Conservation (phyloP, 2,329 filamentous ascomycete genomes). For the Trichoderma polysporum region DNA sequence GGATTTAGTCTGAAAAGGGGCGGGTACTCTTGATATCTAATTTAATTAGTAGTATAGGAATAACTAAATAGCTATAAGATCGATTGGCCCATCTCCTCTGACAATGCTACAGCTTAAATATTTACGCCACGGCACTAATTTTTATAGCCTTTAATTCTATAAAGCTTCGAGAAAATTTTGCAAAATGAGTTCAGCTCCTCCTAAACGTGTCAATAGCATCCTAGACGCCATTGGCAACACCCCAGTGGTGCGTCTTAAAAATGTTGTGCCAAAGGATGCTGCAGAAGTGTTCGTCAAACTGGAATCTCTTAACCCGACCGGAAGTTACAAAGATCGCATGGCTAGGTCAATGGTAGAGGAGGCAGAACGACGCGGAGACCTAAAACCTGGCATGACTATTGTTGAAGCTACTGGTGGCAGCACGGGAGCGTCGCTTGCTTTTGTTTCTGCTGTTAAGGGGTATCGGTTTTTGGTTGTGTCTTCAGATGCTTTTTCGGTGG, state of each 20-base stretch:
- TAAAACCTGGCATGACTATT: slow-evolving; percentile 2
- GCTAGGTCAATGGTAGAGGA: slow-evolving; percentile 1
- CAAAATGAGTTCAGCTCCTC: neutral
- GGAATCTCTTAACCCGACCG: neutral
- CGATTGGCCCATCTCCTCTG: neutral
- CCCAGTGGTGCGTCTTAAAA: neutral
- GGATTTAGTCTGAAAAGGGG: neutral
- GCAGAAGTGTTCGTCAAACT: neutral
- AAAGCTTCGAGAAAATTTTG: neutral
- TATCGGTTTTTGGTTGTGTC: neutral
- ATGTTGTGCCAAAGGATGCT: neutral
- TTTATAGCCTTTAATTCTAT: neutral
- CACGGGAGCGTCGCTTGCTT: neutral
- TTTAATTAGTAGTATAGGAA: too few species aligned
- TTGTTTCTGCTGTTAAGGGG: neutral
- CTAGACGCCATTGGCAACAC: neutral
- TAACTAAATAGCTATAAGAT: neutral
- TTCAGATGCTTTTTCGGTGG: slow-evolving; percentile 11
- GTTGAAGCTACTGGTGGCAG: slow-evolving; percentile 9
- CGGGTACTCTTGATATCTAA: too few species aligned
- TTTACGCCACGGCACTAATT: neutral
- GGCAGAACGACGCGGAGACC: neutral
- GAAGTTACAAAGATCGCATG: slow-evolving; percentile 1
- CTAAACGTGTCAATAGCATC: neutral
- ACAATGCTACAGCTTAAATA: neutral